A percentile compares a stretch with the other conserved stretches of the same genome.
These are phyloP conservation scores for Bertia moriformis DNA, from an alignment of 2,329 filamentous ascomycete genomes.

Conservation along the genomic window DNA sequence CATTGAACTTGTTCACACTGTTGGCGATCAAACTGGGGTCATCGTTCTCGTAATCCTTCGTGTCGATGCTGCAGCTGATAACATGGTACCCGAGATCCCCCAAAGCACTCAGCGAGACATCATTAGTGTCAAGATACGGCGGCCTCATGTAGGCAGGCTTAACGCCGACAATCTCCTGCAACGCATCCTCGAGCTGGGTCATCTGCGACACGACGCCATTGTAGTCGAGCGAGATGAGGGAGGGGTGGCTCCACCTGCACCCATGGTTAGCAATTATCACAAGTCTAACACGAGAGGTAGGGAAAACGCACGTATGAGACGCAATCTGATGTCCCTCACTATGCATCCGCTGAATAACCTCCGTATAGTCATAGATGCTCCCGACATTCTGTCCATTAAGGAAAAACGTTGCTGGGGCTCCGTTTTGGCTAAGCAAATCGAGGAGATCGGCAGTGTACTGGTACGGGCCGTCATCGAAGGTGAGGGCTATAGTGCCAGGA, in stretches of 20 bases:
- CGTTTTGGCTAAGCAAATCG: slow-evolving; percentile 5
- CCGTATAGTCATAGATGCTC: slow-evolving; percentile 16
- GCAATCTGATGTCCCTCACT: slow-evolving; percentile 30
- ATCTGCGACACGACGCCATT: slow-evolving; percentile 23
- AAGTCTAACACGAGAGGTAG: too few species aligned
- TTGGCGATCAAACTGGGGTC: slow-evolving; percentile 11
- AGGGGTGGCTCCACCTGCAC: slow-evolving; percentile 30
- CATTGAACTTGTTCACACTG: slow-evolving; percentile 10
- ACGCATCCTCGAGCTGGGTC: slow-evolving; percentile 27
- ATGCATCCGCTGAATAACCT: slow-evolving; percentile 14
- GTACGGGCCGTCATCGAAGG: slow-evolving; percentile 12
- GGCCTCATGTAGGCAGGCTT: slow-evolving; percentile 37
- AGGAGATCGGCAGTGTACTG: slow-evolving; percentile 8
- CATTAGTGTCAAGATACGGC: slow-evolving; percentile 25
- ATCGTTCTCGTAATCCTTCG: slow-evolving; percentile 23
- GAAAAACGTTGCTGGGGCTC: slow-evolving; percentile 10
- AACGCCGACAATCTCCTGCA: slow-evolving; percentile 28
- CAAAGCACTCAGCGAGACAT: slow-evolving; percentile 16
- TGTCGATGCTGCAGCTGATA: slow-evolving; percentile 28
- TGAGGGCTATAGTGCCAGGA: slow-evolving; percentile 8
- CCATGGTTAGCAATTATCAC: too few species aligned
- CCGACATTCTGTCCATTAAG: slow-evolving; percentile 25
- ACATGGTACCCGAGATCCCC: slow-evolving; percentile 30
- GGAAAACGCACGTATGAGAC: slow-evolving; percentile 25
- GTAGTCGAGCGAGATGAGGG: slow-evolving; percentile 22